phyloP scores from a whole-genome alignment of 2,329 filamentous ascomycete species.

The Amesomyces nigricolor region DNA sequence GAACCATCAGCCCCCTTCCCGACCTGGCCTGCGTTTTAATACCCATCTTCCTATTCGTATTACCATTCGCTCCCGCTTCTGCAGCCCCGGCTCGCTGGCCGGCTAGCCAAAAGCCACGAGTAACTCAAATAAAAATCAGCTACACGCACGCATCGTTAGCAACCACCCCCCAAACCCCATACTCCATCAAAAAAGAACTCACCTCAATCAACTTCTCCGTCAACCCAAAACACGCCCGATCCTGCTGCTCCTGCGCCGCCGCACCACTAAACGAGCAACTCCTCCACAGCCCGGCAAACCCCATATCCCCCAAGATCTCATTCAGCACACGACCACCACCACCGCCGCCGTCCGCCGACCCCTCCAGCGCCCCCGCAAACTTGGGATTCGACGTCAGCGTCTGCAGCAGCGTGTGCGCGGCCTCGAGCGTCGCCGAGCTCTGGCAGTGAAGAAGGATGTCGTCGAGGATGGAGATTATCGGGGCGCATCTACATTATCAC shows the following conservation, averaged over 20 bases:
- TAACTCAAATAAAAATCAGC: not conserved
- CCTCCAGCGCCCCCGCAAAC: conserved; percentile 43
- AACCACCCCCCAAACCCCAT: no score
- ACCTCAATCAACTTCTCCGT: conserved; percentile 60
- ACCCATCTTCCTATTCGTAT: no score
- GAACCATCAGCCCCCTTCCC: no score
- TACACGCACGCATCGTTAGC: not conserved
- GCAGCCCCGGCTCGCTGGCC: no score
- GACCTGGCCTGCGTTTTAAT: no score
- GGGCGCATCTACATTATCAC: conserved; percentile 42
- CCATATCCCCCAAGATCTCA: conserved; percentile 52
- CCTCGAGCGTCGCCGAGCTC: conserved; percentile 52
- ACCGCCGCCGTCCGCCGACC: conserved; percentile 22
- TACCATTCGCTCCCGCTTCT: no score
- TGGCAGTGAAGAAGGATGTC: conserved; percentile 59
- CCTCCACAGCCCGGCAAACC: conserved; percentile 57
- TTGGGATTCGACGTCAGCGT: conserved; percentile 51
- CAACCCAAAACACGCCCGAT: conserved; percentile 47
- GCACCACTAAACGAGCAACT: conserved; percentile 41
- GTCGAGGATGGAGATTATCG: conserved; percentile 54
- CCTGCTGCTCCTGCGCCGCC: conserved; percentile 40
- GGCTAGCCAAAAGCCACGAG: not conserved
- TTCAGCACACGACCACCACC: conserved; percentile 34
- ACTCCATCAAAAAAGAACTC: no score
- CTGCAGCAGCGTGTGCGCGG: conserved; percentile 55